phyloP scores from a whole-genome alignment of 768 basidiomycete genomes.

The Trametes cinnabarina region DNA sequence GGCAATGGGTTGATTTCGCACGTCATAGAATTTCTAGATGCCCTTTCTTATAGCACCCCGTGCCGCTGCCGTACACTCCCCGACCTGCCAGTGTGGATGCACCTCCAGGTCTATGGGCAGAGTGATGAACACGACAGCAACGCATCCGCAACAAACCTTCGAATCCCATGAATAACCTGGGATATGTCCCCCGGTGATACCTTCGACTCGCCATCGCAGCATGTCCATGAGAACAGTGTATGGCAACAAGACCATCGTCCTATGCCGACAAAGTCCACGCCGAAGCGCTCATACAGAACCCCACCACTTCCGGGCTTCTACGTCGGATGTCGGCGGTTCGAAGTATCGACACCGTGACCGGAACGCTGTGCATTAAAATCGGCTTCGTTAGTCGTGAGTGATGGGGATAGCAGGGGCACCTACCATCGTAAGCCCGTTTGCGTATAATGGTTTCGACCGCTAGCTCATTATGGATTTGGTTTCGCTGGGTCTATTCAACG shows the following conservation, averaged over 20 bases:
- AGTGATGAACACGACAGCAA: no score
- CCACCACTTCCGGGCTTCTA: slow-evolving; percentile 58
- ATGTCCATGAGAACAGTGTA: neutral
- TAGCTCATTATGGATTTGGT: slow-evolving; percentile 74
- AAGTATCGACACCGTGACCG: slow-evolving; percentile 79
- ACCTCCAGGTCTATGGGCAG: no score
- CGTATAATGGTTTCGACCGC: slow-evolving; percentile 71
- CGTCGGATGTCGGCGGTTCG: slow-evolving; percentile 58
- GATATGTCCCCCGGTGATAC: no score
- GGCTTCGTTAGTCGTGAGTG: slow-evolving; percentile 14
- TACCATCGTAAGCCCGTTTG: slow-evolving; percentile 69
- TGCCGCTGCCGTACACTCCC: no score
- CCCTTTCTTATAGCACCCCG: no score
- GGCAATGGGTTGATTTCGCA: no score
- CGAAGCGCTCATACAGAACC: slow-evolving; percentile 34
- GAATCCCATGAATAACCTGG: no score
- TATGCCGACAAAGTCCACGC: slow-evolving; percentile 1
- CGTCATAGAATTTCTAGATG: no score
- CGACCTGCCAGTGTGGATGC: no score
- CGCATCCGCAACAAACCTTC: no score
- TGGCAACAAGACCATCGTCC: neutral
- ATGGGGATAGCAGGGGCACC: slow-evolving; percentile 21
- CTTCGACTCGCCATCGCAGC: no score
- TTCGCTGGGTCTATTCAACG: slow-evolving; percentile 44
- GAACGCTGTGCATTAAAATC: slow-evolving; percentile 54